Conservation (phyloP, 257 asterid species). For the Lavandula angustifolia region DNA sequence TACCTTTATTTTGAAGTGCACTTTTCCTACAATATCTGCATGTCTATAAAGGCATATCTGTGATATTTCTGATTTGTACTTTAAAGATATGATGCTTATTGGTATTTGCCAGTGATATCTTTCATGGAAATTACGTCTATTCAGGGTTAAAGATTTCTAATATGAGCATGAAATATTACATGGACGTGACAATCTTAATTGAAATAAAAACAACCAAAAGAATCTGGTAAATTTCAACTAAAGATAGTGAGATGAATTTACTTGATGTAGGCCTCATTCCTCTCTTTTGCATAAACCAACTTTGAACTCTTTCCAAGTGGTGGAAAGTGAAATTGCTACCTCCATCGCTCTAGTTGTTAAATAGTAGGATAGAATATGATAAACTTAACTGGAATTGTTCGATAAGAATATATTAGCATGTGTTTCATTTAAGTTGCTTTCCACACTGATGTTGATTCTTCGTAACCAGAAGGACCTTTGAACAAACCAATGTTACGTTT, state of each 20-base stretch:
- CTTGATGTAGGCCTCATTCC: background rate
- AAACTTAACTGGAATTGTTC: background rate
- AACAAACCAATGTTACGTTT: background rate
- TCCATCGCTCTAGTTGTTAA: background rate
- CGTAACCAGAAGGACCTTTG: slow-evolving; percentile 2
- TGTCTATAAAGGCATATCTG: background rate
- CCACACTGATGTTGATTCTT: background rate
- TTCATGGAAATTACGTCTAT: background rate
- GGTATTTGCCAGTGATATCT: background rate
- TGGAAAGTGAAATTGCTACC: slow-evolving; percentile 2
- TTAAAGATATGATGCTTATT: background rate
- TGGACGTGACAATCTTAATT: slow-evolving; percentile 2
- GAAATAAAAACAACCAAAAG: background rate
- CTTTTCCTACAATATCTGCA: background rate
- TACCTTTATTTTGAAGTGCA: background rate
- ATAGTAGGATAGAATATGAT: background rate
- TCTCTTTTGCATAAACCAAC: background rate
- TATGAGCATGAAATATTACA: slow-evolving; percentile 4
- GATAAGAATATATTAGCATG: background rate
- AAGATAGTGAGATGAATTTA: slow-evolving; percentile 3
- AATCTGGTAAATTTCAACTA: background rate
- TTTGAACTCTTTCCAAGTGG: background rate
- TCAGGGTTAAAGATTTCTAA: slow-evolving; percentile 3
- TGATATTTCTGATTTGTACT: background rate
- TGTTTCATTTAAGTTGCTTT: slow-evolving; percentile 7